Evolutionary conservation across 495 filamentous ascomycete genomes (phyloP), one percentile per base, ranked within the genome.

Genomic region (Annulohypoxylon maeteangense): DNA sequence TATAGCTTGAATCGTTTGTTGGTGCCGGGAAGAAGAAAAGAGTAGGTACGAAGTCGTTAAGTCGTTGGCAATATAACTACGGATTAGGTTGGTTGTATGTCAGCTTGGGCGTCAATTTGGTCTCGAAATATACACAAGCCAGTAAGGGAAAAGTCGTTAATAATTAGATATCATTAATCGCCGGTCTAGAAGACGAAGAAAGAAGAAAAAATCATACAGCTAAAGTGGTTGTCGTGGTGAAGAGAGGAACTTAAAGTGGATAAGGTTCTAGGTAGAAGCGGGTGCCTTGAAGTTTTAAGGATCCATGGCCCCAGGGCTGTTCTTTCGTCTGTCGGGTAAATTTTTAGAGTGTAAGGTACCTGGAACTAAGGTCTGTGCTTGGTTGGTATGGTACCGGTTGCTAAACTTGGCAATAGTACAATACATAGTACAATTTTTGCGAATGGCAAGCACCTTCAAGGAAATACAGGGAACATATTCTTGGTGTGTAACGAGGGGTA

Each of bases 141-240:
- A 58, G 32, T 60, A 60, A 60, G 31, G 12, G 16, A 54, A 60
- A 40, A 47, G 51, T 55, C 32, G 45, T 59, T 14, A 44, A 22
- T 53, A 61, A 27, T 23, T 44, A 55, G 38, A 20, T 68, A 68
- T 65, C 70, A 72, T 72, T 65, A 65, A 59, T 65, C 31, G 65
- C 50, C 48, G 60, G 53, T 67, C 65, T 64, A 68, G 29, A 58
- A 29, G 44, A 42, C 18, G 47, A 63, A 55, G 54, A 38, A 55
- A 48, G 58, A 62, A 31, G 40, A 38, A 51, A 50, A 68, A 56
- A 12, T 27, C 23, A 60, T 67, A 64, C n/a, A 54, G 34, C 45
- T 42, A 62, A 72, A 54, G 36, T 23, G 54, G 65, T 68, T 72
- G 69, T 67, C 69, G 69, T 72, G 64, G 69, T 72, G 64, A 72